Conservation (phyloP, 805 yeast species). For the Tetrapisispora iriomotensis region DNA sequence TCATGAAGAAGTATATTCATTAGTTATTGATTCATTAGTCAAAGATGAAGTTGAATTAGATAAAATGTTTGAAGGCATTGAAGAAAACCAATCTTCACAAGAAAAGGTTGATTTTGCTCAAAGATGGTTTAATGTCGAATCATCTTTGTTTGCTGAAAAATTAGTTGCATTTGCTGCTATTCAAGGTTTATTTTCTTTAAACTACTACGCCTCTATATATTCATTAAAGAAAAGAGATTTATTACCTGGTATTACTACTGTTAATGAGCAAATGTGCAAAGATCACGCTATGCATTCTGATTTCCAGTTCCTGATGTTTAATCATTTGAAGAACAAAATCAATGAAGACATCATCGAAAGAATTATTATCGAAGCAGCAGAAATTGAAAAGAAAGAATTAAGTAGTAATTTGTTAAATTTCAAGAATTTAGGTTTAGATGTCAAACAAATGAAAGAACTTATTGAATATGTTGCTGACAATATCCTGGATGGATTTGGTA, state of each 20-base stretch:
- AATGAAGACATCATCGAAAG: constrained; percentile 61
- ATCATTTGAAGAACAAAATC: constrained; percentile 86
- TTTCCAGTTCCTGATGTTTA: constrained; percentile 87
- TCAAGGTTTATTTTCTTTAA: constrained; percentile 95
- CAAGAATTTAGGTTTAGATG: constrained; percentile 86
- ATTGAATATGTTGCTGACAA: constrained; percentile 96
- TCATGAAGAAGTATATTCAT: constrained; percentile 92
- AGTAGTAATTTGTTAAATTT: constrained; percentile 89
- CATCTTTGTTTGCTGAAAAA: constrained; percentile 86
- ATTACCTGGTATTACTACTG: constrained; percentile 95
- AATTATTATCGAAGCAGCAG: constrained; percentile 90
- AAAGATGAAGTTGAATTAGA: constrained; percentile 88
- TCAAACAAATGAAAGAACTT: constrained; percentile 85
- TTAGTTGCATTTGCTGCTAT: constrained; percentile 96
- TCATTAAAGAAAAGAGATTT: constrained; percentile 95
- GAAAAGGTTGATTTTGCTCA: constrained; percentile 96
- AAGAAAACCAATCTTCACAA: constrained; percentile 81
- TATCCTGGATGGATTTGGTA: constrained; percentile 78
- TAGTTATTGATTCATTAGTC: constrained; percentile 85
- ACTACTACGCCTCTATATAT: constrained; percentile 93
- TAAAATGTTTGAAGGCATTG: constrained; percentile 82
- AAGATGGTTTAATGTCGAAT: constrained; percentile 83
- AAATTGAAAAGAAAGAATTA: constrained; percentile 82
- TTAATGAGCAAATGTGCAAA: constrained; percentile 90
- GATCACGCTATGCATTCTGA: constrained; percentile 98